Conservation (phyloP, 1,284 basidiomycete genomes). For the Abortiporus biennis region DNA sequence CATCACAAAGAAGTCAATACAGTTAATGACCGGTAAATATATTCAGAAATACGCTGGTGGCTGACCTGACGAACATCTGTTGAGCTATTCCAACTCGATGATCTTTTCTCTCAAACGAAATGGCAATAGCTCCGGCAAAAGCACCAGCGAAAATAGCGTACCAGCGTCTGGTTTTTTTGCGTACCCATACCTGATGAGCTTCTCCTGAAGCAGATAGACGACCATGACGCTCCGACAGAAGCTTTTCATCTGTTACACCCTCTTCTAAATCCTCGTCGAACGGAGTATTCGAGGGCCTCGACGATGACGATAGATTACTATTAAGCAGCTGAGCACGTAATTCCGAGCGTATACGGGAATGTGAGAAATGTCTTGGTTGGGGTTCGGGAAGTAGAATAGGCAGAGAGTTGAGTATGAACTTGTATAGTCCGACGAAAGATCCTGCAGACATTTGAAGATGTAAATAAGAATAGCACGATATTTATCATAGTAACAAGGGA, state of each 20-base stretch:
- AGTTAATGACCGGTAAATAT: background rate
- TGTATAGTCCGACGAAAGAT: slow-evolving; percentile 78
- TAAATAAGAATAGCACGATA: no score
- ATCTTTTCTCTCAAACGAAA: slow-evolving; percentile 76
- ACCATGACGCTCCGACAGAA: slow-evolving; percentile 29
- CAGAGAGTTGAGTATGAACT: slow-evolving; percentile 76
- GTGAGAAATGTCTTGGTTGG: slow-evolving; percentile 15
- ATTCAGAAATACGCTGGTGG: slow-evolving; percentile 10
- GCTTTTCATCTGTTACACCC: slow-evolving; percentile 11
- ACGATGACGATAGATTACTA: background rate
- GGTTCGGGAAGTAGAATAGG: slow-evolving; percentile 68
- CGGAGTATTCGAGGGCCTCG: no score
- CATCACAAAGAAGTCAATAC: slow-evolving; percentile 2
- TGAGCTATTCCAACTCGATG: slow-evolving; percentile 78
- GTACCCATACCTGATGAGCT: slow-evolving; percentile 56
- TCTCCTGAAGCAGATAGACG: slow-evolving; percentile 57
- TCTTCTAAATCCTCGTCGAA: slow-evolving; percentile 12
- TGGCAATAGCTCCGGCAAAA: slow-evolving; percentile 73
- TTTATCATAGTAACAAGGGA: no score
- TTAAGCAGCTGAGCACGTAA: slow-evolving; percentile 18
- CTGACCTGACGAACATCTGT: slow-evolving; percentile 84
- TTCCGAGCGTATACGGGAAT: slow-evolving; percentile 29
- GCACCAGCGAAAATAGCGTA: slow-evolving; percentile 87
- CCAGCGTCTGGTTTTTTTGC: slow-evolving; percentile 72
- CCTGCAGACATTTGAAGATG: slow-evolving; percentile 47